These are phyloP conservation scores for Trametes hirsuta DNA, from an alignment of 1,284 basidiomycete genomes.

Conservation along the genomic window DNA sequence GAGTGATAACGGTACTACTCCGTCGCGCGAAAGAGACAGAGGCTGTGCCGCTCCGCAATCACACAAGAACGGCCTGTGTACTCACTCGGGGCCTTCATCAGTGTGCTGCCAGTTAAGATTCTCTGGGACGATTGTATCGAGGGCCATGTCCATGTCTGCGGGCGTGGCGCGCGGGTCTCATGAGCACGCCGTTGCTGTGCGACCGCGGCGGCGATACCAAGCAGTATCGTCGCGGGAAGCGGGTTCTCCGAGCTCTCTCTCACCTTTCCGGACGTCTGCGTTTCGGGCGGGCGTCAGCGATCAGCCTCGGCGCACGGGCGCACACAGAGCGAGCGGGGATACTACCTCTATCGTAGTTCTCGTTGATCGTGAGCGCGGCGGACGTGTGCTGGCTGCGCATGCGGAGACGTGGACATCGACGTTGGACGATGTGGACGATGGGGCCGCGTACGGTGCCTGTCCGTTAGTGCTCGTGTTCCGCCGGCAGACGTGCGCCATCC, in stretches of 20 bases:
- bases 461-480: too few relatives aligned
- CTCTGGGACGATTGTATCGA: constrained; percentile 90
- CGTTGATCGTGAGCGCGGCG: constrained; percentile 86
- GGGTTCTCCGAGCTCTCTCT: neutral
- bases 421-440: neutral
- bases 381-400: constrained; percentile 88
- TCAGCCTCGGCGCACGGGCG: neutral
- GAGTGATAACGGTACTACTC: too few relatives aligned
- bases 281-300: constrained; percentile 4
- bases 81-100: constrained; percentile 89
- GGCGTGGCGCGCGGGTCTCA: too few relatives aligned
- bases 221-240: neutral
- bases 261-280: constrained; percentile 64
- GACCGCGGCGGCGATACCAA: too few relatives aligned
- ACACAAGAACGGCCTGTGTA: constrained; percentile 11
- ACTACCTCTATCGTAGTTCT: constrained; percentile 78
- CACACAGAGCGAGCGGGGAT: constrained; percentile 5
- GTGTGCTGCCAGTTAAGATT: constrained; percentile 86
- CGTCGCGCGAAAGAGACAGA: neutral
- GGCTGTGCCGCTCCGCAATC: neutral
- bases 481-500: too few relatives aligned
- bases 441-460: neutral
- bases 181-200: too few relatives aligned
- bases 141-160: constrained; percentile 82
- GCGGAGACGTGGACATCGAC: neutral